Evolutionary conservation across 2,329 filamentous ascomycete species (phyloP).

Genomic region (Septoria linicola): DNA sequence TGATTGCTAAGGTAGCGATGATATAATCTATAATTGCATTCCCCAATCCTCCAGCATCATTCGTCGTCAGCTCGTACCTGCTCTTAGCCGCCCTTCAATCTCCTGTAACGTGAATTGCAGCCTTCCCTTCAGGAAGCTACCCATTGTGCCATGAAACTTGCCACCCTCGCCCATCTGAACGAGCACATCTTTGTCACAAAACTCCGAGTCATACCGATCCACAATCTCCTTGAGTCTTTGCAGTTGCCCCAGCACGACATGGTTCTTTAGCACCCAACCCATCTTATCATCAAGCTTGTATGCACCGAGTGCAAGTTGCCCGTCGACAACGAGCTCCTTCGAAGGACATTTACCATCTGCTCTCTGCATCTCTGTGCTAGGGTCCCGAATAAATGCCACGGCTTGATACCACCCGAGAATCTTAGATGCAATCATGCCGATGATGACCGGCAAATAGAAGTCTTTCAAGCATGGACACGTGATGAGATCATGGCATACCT

Average conservation of each 20-base stretch:
- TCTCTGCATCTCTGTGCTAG: background rate
- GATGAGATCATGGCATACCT: conserved; percentile 21
- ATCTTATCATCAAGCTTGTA: conserved; percentile 22
- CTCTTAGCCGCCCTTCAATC: conserved; percentile 15
- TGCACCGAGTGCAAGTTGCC: conserved; percentile 13
- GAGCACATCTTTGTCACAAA: conserved; percentile 4
- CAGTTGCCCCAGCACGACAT: conserved; percentile 23
- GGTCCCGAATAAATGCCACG: conserved; percentile 20
- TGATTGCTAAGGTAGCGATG: no score
- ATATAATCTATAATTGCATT: background rate
- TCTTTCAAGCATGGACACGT: conserved; percentile 22
- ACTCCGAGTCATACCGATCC: conserved; percentile 9
- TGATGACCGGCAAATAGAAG: conserved; percentile 20
- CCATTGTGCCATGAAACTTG: conserved; percentile 17
- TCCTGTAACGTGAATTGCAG: conserved; percentile 20
- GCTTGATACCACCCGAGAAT: conserved; percentile 24
- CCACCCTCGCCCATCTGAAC: conserved; percentile 8
- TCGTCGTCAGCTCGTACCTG: conserved; percentile 6
- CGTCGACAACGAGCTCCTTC: conserved; percentile 23
- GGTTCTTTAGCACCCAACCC: conserved; percentile 23
- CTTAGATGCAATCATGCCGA: conserved; percentile 21
- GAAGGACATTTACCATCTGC: conserved; percentile 3
- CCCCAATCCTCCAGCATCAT: background rate
- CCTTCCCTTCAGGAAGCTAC: conserved; percentile 11
- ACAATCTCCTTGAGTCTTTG: conserved; percentile 21